Base-by-base conservation (phyloP, 331 rosid species). In the Prunus yedoensis region DNA sequence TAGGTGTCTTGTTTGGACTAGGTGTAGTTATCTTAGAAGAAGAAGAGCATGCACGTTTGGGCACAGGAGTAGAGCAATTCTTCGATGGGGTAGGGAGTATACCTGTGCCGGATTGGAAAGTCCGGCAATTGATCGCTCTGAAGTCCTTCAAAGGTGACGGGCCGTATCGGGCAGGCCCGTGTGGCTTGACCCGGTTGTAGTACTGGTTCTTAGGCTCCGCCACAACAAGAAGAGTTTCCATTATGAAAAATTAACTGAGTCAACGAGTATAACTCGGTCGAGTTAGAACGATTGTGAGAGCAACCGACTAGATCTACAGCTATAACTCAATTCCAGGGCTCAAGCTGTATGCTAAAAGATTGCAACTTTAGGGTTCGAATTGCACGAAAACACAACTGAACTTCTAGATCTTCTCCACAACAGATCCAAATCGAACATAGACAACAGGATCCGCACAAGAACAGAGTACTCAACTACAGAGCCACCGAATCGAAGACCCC, bases 211-310 rank as follows among this genome's bases (percentile, higher is more conserved):
- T 87, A 79, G 87, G 96, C 85, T 91, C 90, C 14, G 84, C 93
- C 74, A 87, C 85, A 70, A 90, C 88, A 68, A 87, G 78, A 84
- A 94, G 94, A 6, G 96, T 89, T 85, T 91, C 93, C 98, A 94
- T 94, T 18, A 45, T 69, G 45, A 71, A 70, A 53, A 66, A 82
- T 15, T 63, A 5, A 35, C 57, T 14, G 49, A 83, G 27, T 64
- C 68, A 78, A 52, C 10, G 25, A 57, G 68, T 60, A 58, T 12
- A 70, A 64, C 47, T 59, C 38, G 63, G 12, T 20, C 46, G 41
- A 63, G 47, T 70, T 10, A 12, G 18, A 65, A 35, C 32, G 68
- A 30, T 63, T 78, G 60, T 30, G 43, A 46, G 67, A 20, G 17
- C 15, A 71, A 68, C 45, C 77, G 38, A 75, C 79, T 51, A 78